Base-by-base conservation (phyloP, 192 early-diverging fungal species). In the Backusella parvicylindrica region DNA sequence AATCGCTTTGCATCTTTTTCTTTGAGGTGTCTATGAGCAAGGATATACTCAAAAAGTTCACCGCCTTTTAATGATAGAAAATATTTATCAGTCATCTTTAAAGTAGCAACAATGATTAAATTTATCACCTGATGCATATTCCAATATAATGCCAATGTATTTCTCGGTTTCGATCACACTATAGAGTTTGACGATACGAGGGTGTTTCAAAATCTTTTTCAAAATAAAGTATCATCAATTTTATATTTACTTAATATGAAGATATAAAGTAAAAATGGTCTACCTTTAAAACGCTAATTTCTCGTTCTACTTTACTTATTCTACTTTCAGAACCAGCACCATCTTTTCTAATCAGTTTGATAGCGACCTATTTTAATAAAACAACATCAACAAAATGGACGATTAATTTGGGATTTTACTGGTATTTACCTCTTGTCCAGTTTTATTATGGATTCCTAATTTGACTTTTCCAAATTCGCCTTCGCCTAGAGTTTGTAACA, bases 271-370 rank as follows among this genome's bases (percentile, higher is more conserved):
- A 56, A 56, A 41, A 56, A 47, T 47, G 43, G 16, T 47, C 43
- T 91, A 95, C 95, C 90, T 95, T 90, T 72, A 99, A 84, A 6
- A 97, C 94, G 28, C 90, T 87, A 74, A 99, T 98, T 84, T 99
- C 97, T 31, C 95, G 85, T 81, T 96, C 92, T 50, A 99, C 91
- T 76, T 98, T 98, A 71, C 89, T 89, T 56, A 93, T 83, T 74
- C 94, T 87, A 75, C 86, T 89, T 12, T 90, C 87, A 36, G 87
- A 89, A 72, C 92, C 91, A 28, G 95, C 89, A 73, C 86, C 89
- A 73, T 96, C 93, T 77, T 97, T 97, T 75, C 94, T 92, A 76
- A 98, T 97, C 8, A 99, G 84, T 81, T 99, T 99, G 73, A 99
- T 94, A 21, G 97, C 96, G 23, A 98, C 94, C 91, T 94, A 71